These are phyloP conservation scores for Pseudonitzschia multiseries DNA, from an alignment of 108 stramenopile genomes.

Conservation along the genomic window DNA sequence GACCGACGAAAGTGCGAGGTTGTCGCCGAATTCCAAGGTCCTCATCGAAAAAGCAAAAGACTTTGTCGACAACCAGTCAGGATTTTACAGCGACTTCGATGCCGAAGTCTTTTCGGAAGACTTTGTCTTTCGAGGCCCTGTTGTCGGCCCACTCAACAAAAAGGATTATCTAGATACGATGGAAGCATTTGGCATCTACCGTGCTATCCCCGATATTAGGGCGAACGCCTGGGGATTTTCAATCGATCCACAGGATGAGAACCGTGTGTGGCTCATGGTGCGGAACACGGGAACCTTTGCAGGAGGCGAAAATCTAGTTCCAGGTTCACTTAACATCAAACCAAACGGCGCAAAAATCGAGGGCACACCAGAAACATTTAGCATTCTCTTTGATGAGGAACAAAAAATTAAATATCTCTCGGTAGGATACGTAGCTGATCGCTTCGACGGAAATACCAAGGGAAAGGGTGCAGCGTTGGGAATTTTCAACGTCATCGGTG, in stretches of 20 bases:
- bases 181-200: slow-evolving; percentile 32
- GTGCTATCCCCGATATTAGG: slow-evolving; percentile 51
- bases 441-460: slow-evolving; percentile 46
- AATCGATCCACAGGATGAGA: slow-evolving; percentile 48
- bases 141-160: slow-evolving; percentile 61
- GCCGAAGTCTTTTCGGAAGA: slow-evolving; percentile 31
- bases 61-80: not conserved
- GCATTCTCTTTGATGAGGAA: slow-evolving; percentile 39
- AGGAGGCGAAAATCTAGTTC: not conserved
- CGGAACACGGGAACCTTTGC: slow-evolving; percentile 37
- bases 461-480: slow-evolving; percentile 40
- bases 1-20: not conserved
- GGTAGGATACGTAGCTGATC: slow-evolving; percentile 50
- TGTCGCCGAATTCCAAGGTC: not conserved
- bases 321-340: slow-evolving; percentile 1
- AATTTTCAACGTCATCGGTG: slow-evolving; percentile 34
- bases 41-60: not conserved
- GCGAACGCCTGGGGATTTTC: slow-evolving; percentile 54
- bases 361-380: slow-evolving; percentile 37
- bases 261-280: slow-evolving; percentile 48
- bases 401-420: slow-evolving; percentile 30
- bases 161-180: slow-evolving; percentile 40
- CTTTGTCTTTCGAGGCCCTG: slow-evolving; percentile 60
- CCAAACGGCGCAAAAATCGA: slow-evolving; percentile 23
- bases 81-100: not conserved